phyloP scores from a whole-genome alignment of 1,284 basidiomycete genomes.

The Apiotrichum montevideense region DNA sequence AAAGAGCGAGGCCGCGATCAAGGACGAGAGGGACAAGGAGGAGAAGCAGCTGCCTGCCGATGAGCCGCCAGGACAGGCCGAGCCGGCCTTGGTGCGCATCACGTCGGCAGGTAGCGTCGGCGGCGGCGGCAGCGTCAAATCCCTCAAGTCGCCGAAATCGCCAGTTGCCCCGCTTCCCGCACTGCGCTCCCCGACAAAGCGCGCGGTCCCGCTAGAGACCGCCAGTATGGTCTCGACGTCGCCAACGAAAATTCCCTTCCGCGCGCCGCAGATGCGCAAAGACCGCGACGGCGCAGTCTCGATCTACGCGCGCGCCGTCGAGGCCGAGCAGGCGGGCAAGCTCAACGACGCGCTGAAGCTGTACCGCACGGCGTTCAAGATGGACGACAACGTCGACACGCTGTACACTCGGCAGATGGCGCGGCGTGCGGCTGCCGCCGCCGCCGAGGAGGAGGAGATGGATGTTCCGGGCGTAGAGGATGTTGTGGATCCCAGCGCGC shows the following conservation, averaged over 20 bases:
- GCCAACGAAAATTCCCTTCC: slow-evolving; percentile 11
- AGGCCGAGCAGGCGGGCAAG: slow-evolving; percentile 64
- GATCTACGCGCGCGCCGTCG: slow-evolving; percentile 63
- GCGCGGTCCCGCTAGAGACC: neutral
- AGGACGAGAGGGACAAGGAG: slow-evolving; percentile 29
- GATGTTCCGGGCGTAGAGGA: slow-evolving; percentile 15
- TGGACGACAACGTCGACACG: slow-evolving; percentile 51
- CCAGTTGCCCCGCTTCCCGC: neutral
- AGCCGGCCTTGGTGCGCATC: no score
- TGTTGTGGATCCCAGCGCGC: slow-evolving; percentile 30
- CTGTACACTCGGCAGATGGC: slow-evolving; percentile 22
- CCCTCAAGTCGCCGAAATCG: neutral
- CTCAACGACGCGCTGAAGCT: slow-evolving; percentile 66
- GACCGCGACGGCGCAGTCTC: slow-evolving; percentile 52
- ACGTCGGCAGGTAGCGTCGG: no score
- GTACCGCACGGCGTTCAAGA: slow-evolving; percentile 71
- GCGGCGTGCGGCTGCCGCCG: neutral
- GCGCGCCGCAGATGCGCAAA: slow-evolving; percentile 13
- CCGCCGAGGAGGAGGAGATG: neutral
- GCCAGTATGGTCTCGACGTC: neutral
- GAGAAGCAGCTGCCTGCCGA: slow-evolving; percentile 22
- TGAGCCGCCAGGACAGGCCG: no score
- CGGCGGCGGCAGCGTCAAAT: no score
- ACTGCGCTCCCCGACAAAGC: neutral
- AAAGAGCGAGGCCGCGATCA: neutral